Conservation (phyloP, 768 basidiomycete genomes). For the Filobasidium wieringae region DNA sequence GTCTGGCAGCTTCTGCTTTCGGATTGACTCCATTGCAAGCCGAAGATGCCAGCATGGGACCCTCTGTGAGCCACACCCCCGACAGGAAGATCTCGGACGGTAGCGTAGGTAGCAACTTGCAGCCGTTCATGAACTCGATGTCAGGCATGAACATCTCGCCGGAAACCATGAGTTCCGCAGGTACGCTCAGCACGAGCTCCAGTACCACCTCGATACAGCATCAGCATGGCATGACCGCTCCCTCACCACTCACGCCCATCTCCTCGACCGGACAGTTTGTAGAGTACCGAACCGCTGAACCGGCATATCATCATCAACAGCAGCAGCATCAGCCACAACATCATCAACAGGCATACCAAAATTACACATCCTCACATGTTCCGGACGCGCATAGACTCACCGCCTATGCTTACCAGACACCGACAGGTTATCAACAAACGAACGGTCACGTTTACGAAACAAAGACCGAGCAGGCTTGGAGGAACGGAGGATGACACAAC, state of each 20-base stretch:
- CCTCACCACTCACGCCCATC: neutral
- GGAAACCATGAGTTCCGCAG: conserved; percentile 12
- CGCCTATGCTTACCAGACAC: neutral
- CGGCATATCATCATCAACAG: neutral
- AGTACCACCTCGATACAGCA: neutral
- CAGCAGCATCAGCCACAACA: too few species aligned
- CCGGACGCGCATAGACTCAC: neutral
- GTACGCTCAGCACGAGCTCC: conserved; percentile 11
- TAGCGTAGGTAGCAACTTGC: conserved; percentile 19
- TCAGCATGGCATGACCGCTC: neutral
- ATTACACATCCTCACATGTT: neutral
- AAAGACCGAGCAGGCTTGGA: too few species aligned
- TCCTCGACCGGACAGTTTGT: neutral
- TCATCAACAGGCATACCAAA: neutral
- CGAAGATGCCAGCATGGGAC: conserved; percentile 8
- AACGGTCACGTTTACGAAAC: neutral
- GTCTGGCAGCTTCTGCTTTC: conserved; percentile 36
- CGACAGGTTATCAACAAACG: neutral
- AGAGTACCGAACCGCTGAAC: neutral
- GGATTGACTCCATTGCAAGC: conserved; percentile 30
- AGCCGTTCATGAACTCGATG: conserved; percentile 26
- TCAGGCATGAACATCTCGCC: conserved; percentile 34
- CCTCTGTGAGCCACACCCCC: conserved; percentile 13
- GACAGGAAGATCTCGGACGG: conserved; percentile 16
- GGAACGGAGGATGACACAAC: too few species aligned